These are phyloP conservation scores for Lineolata rhizophorae DNA, from an alignment of 495 filamentous ascomycete genomes.

Conservation along the genomic window DNA sequence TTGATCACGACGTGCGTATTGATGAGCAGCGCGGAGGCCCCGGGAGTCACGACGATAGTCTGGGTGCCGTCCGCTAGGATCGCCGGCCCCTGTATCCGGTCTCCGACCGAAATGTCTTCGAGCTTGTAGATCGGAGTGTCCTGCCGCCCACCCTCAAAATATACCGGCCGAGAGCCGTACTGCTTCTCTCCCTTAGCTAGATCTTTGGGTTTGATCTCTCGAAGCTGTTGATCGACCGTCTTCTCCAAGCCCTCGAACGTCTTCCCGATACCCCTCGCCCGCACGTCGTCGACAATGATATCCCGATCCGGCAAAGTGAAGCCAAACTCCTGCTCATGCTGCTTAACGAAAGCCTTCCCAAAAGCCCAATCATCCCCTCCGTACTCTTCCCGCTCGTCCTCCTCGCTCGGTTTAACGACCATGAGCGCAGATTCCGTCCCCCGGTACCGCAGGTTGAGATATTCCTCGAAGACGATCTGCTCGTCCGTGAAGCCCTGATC, in stretches of 20 bases:
- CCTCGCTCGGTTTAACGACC: slow-evolving; percentile 41
- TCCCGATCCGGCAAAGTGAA: slow-evolving; percentile 78
- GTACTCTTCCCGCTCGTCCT: slow-evolving; percentile 34
- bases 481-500: slow-evolving; percentile 56
- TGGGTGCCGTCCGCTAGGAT: slow-evolving; percentile 90
- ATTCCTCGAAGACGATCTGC: slow-evolving; percentile 64
- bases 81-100: slow-evolving; percentile 62
- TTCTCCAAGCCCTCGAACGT: slow-evolving; percentile 59
- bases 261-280: slow-evolving; percentile 71
- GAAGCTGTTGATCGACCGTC: slow-evolving; percentile 60
- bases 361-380: slow-evolving; percentile 52
- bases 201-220: slow-evolving; percentile 32
- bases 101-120: slow-evolving; percentile 52
- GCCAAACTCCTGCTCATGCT: slow-evolving; percentile 87
- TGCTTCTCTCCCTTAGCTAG: slow-evolving; percentile 28
- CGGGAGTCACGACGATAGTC: slow-evolving; percentile 80
- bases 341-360: slow-evolving; percentile 58
- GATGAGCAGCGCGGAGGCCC: slow-evolving; percentile 48
- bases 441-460: slow-evolving; percentile 74
- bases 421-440: slow-evolving; percentile 78
- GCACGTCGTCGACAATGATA: slow-evolving; percentile 82
- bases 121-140: slow-evolving; percentile 77
- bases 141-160: slow-evolving; percentile 51
- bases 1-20: slow-evolving; percentile 55
- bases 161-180: slow-evolving; percentile 34